These are phyloP conservation scores for Venustampulla echinocandica DNA, from an alignment of 495 filamentous ascomycete genomes.

Conservation along the genomic window DNA sequence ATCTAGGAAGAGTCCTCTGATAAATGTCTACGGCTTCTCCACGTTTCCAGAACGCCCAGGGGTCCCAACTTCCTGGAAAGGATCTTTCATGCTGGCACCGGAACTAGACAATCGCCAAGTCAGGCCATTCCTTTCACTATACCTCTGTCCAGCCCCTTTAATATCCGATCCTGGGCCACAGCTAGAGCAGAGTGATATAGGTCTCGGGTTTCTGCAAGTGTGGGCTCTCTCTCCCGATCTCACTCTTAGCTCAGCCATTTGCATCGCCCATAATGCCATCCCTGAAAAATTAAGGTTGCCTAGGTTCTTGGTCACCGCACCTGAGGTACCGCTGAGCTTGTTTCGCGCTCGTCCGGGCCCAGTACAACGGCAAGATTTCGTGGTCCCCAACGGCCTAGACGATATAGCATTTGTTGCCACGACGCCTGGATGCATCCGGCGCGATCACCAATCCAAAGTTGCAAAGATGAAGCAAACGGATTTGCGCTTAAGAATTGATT, in stretches of 20 bases:
- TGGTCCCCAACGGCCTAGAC: not conserved
- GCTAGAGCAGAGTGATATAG: conserved; percentile 10
- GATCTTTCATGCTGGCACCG: conserved; percentile 4
- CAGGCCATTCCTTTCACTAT: not conserved
- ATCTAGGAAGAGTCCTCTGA: conserved; percentile 7
- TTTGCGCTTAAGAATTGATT: conserved; percentile 7
- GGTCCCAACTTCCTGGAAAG: not conserved
- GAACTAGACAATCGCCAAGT: not conserved
- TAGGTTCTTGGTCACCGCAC: too few relatives aligned
- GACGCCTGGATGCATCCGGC: not conserved
- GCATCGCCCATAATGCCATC: not conserved
- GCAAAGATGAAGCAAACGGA: not conserved
- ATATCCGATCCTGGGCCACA: not conserved
- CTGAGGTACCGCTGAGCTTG: too few relatives aligned
- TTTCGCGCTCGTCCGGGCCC: too few relatives aligned
- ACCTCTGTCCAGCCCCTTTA: conserved; percentile 7
- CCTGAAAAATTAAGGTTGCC: not conserved
- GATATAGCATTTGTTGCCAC: not conserved
- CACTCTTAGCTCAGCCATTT: not conserved
- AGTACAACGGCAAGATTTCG: too few relatives aligned
- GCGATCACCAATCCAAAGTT: not conserved
- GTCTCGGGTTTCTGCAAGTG: conserved; percentile 3
- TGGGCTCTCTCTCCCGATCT: not conserved
- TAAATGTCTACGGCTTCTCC: conserved; percentile 20
- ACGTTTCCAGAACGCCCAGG: not conserved